Conservation (phyloP, 805 yeast genomes). For the Naumovozyma baii region DNA sequence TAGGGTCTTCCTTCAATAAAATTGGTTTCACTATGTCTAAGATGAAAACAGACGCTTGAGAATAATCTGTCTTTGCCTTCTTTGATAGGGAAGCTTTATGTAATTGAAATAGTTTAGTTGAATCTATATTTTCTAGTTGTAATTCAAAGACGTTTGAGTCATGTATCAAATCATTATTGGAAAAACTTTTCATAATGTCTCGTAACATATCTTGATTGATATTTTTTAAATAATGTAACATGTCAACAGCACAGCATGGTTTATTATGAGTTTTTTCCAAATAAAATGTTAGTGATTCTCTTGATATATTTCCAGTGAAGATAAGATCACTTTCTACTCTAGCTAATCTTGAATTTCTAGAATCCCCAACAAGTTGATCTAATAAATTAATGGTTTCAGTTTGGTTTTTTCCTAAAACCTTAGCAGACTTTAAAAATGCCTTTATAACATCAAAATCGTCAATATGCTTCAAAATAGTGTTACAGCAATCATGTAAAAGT, state of each 20-base stretch:
- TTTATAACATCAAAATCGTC: slow-evolving; percentile 52
- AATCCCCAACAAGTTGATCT: slow-evolving; percentile 16
- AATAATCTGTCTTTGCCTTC: slow-evolving; percentile 58
- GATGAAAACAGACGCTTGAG: slow-evolving; percentile 56
- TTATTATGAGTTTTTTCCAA: slow-evolving; percentile 42
- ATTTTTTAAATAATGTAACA: slow-evolving; percentile 31
- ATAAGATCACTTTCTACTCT: slow-evolving; percentile 36
- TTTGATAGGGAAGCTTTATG: slow-evolving; percentile 30
- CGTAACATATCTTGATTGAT: slow-evolving; percentile 17
- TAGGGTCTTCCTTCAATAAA: slow-evolving; percentile 14
- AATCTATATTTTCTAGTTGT: slow-evolving; percentile 10
- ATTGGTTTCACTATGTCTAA: slow-evolving; percentile 42
- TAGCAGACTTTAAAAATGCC: slow-evolving; percentile 47
- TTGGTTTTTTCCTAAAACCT: slow-evolving; percentile 38
- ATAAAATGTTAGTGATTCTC: slow-evolving; percentile 33
- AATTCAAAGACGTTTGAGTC: slow-evolving; percentile 33
- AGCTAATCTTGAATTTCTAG: slow-evolving; percentile 53
- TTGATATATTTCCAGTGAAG: slow-evolving; percentile 12
- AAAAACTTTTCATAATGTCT: slow-evolving; percentile 12
- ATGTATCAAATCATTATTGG: slow-evolving; percentile 37
- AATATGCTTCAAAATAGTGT: slow-evolving; percentile 41
- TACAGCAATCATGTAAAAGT: slow-evolving; percentile 34
- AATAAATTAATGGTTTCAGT: slow-evolving; percentile 31
- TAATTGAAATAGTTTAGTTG: slow-evolving; percentile 32
- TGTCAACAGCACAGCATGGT: slow-evolving; percentile 56